Percentiles rank a stretch among this genome's conserved stretches.
These are phyloP conservation scores for Diaporthe sp. DNA, from an alignment of 2,329 filamentous ascomycete species.

Conservation along the genomic window DNA sequence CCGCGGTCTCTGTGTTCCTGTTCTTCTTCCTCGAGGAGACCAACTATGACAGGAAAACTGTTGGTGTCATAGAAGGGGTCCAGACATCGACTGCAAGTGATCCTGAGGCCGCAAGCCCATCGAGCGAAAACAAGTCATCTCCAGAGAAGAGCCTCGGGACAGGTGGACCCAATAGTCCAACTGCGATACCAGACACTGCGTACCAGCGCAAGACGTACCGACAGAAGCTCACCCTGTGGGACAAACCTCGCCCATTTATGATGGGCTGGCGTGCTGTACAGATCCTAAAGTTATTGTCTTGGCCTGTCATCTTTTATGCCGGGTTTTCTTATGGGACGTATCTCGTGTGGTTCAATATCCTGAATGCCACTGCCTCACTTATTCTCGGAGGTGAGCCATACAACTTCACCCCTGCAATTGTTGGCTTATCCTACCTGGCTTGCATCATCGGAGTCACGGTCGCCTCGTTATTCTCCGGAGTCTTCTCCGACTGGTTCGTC, in stretches of 20 bases:
- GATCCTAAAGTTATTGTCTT: conserved; percentile 50
- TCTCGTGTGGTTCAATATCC: conserved; percentile 52
- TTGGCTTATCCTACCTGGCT: conserved; percentile 46
- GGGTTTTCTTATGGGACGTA: conserved; percentile 52
- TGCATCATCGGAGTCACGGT: conserved; percentile 47
- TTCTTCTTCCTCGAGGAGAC: conserved; percentile 70
- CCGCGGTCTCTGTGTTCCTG: conserved; percentile 45
- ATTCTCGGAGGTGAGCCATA: conserved; percentile 49
- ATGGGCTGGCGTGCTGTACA: conserved; percentile 56
- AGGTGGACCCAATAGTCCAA: not conserved
- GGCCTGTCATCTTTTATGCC: conserved; percentile 58
- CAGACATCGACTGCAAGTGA: conserved; percentile 9
- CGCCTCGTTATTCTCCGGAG: conserved; percentile 47
- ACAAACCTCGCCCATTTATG: conserved; percentile 52
- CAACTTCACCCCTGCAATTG: conserved; percentile 49
- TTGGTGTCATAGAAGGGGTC: conserved; percentile 39
- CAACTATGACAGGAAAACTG: conserved; percentile 54
- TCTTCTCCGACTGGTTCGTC: conserved; percentile 50
- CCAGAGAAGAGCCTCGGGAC: conserved; percentile 12
- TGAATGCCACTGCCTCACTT: conserved; percentile 53
- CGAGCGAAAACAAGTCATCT: not conserved
- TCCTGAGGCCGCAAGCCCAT: conserved; percentile 18
- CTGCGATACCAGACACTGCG: not conserved
- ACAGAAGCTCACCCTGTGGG: conserved; percentile 52
- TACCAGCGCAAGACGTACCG: conserved; percentile 52